Evolutionary conservation across 305 asterid genomes (phyloP).

Genomic region (Fraxinus xanthoxyloides): DNA sequence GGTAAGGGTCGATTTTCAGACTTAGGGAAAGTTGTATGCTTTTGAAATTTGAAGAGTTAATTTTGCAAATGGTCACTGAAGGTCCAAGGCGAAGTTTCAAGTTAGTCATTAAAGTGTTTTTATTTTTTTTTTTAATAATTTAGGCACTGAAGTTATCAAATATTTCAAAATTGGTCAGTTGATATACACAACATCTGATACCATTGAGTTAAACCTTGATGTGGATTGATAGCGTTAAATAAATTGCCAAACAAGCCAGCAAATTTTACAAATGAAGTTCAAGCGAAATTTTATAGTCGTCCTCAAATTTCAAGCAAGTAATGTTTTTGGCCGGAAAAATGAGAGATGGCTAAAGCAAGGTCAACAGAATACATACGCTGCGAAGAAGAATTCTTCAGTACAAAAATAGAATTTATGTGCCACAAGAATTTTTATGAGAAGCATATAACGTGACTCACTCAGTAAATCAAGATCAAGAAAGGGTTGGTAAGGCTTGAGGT

Average conservation of each 20-base stretch:
- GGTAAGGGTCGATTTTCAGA: not conserved
- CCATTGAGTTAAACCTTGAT: not conserved
- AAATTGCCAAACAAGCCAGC: not conserved
- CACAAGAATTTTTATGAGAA: not conserved
- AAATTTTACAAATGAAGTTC: not conserved
- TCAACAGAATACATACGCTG: not conserved
- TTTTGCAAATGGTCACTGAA: not conserved
- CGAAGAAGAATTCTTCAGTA: not conserved
- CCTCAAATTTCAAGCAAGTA: not conserved
- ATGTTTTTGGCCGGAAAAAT: not conserved
- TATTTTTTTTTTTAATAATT: too few relatives aligned
- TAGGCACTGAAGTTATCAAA: not conserved
- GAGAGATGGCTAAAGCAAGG: not conserved
- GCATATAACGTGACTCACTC: too few relatives aligned
- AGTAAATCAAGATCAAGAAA: too few relatives aligned
- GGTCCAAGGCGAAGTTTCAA: too few relatives aligned
- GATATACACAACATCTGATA: too few relatives aligned
- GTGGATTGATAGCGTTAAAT: not conserved
- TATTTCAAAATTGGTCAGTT: not conserved
- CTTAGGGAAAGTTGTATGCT: not conserved
- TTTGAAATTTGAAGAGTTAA: not conserved
- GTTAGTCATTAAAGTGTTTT: too few relatives aligned
- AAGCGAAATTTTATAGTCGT: not conserved
- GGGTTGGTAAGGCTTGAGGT: too few relatives aligned
- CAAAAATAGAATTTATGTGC: not conserved